Conservation (phyloP, 495 filamentous ascomycete species). For the Geopyxis carbonaria region DNA sequence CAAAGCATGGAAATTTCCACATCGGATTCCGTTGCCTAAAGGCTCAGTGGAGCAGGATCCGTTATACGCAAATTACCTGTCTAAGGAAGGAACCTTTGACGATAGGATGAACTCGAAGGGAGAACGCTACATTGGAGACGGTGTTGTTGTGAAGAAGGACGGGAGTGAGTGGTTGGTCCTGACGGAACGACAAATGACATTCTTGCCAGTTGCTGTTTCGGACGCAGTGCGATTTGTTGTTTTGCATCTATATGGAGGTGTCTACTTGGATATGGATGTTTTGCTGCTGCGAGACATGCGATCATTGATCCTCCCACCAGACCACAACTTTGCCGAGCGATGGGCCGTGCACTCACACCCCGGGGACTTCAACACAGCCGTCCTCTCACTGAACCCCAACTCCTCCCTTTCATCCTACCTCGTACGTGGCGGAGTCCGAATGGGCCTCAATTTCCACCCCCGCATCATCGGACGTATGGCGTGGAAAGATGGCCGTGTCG, state of each 20-base stretch:
- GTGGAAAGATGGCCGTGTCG: constrained; percentile 36
- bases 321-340: constrained; percentile 38
- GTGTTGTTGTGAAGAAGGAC: constrained; percentile 30
- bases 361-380: constrained; percentile 42
- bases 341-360: constrained; percentile 38
- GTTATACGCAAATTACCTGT: constrained; percentile 9
- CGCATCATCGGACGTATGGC: constrained; percentile 39
- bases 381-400: constrained; percentile 40
- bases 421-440: constrained; percentile 38
- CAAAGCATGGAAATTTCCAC: constrained; percentile 38
- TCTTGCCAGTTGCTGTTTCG: constrained; percentile 29
- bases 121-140: constrained; percentile 33
- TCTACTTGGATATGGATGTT: constrained; percentile 43
- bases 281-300: constrained; percentile 40
- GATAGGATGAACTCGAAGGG: constrained; percentile 23
- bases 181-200: constrained; percentile 37
- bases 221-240: constrained; percentile 39
- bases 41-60: constrained; percentile 20
- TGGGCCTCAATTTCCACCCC: constrained; percentile 44
- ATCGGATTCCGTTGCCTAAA: constrained; percentile 34
- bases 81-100: constrained; percentile 5
- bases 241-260: constrained; percentile 38
- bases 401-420: constrained; percentile 39
- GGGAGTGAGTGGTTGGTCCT: constrained; percentile 37
- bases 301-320: constrained; percentile 32